Conservation (phyloP, 202 grass and related monocot genomes). For the Dendrocalamus latiflorus region DNA sequence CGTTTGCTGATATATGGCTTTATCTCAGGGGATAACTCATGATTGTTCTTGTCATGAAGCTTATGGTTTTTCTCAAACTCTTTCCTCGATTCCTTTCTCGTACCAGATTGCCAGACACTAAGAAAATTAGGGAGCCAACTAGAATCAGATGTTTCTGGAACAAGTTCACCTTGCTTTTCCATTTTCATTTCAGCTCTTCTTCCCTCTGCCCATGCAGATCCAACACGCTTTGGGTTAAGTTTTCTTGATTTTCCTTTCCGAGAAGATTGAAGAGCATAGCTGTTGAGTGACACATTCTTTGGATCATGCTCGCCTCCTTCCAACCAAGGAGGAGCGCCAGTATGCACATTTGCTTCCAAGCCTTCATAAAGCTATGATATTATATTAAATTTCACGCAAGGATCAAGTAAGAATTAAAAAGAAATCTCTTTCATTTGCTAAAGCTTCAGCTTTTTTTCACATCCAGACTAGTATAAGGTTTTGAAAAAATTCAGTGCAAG, state of each 20-base stretch:
- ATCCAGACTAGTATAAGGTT: background rate
- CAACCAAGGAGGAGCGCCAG: conserved; percentile 76
- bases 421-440: background rate
- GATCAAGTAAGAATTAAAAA: conserved; percentile 2
- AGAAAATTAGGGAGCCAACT: conserved; percentile 97
- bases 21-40: no score
- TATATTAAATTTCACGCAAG: conserved; percentile 4
- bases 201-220: conserved; percentile 88
- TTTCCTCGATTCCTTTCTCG: conserved; percentile 80
- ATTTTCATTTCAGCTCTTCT: conserved; percentile 77
- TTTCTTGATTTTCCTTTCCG: conserved; percentile 46
- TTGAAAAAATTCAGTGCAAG: background rate
- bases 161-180: conserved; percentile 63
- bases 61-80: conserved; percentile 71
- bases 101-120: conserved; percentile 82
- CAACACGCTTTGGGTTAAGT: conserved; percentile 90
- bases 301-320: conserved; percentile 44
- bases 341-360: conserved; percentile 79
- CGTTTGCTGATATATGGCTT: no score
- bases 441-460: background rate
- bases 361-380: conserved; percentile 42
- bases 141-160: conserved; percentile 44
- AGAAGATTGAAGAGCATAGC: conserved; percentile 15
- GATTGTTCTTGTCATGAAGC: no score
- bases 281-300: conserved; percentile 17